These are phyloP conservation scores for Trypanosoma platydactyli DNA, from an alignment of 208 protist genomes.

Conservation along the genomic window DNA sequence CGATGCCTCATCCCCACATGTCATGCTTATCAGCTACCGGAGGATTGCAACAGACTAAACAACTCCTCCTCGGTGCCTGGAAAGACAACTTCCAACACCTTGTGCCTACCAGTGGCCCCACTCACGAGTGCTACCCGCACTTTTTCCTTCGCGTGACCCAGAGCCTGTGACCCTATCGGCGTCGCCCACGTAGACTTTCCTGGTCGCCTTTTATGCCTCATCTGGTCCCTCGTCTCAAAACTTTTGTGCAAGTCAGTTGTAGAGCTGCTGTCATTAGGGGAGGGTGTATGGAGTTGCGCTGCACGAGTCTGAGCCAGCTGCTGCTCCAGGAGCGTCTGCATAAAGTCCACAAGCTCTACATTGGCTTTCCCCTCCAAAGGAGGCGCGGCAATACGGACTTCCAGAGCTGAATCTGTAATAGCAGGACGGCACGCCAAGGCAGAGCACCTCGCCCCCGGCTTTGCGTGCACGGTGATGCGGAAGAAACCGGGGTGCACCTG, in stretches of 20 bases:
- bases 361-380: conserved; percentile 83
- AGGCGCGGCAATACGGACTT: conserved; percentile 67
- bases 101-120: conserved; percentile 57
- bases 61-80: conserved; percentile 62
- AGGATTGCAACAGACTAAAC: conserved; percentile 45
- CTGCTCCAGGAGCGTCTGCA: conserved; percentile 47
- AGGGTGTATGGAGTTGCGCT: neutral
- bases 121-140: conserved; percentile 53
- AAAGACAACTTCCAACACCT: conserved; percentile 55
- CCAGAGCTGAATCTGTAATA: conserved; percentile 31
- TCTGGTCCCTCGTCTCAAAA: neutral
- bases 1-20: neutral
- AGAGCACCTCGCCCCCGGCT: conserved; percentile 65
- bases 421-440: conserved; percentile 37
- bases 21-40: conserved; percentile 15
- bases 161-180: too few relatives aligned
- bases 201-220: conserved; percentile 25
- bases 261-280: neutral
- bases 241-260: neutral
- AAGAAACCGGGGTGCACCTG: conserved; percentile 45
- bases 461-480: conserved; percentile 58
- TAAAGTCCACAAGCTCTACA: conserved; percentile 66
- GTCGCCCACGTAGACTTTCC: neutral
- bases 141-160: conserved; percentile 12
- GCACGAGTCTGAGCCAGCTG: conserved; percentile 30